Evolutionary conservation across 2,329 filamentous ascomycete species (phyloP).

Genomic region (Lojkania enalia): DNA sequence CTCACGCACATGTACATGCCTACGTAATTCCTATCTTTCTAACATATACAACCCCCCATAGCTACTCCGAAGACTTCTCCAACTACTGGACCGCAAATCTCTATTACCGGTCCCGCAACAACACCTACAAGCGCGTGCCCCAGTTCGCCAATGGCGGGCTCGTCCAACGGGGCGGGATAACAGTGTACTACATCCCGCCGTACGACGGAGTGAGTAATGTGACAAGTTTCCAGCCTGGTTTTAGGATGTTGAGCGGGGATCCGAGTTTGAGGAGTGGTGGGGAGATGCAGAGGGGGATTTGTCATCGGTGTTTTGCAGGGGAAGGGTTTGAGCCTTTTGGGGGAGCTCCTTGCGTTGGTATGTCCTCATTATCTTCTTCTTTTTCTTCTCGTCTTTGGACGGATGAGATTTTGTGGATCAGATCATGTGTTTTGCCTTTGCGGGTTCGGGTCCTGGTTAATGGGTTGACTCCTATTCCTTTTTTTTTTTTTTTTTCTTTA

Average conservation of each 20-base stretch:
- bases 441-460: too few relatives aligned
- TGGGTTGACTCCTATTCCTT: too few relatives aligned
- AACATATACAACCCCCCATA: too few relatives aligned
- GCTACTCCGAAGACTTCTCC: neutral
- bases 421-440: too few relatives aligned
- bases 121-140: neutral
- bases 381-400: too few relatives aligned
- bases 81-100: constrained; percentile 4
- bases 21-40: too few relatives aligned
- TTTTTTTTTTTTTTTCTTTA: too few relatives aligned
- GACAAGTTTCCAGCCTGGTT: constrained; percentile 45
- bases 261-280: constrained; percentile 7
- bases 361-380: too few relatives aligned
- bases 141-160: neutral
- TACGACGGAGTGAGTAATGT: constrained; percentile 16
- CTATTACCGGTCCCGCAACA: neutral
- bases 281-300: constrained; percentile 9
- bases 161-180: constrained; percentile 12
- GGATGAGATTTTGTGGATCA: too few relatives aligned
- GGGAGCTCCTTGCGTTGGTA: constrained; percentile 18
- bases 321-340: constrained; percentile 12
- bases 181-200: constrained; percentile 17
- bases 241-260: constrained; percentile 71
- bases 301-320: constrained; percentile 38
- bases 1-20: too few relatives aligned